Percentiles rank a stretch among this genome's conserved stretches.
These are phyloP conservation scores for Fusarium sp. DNA, from an alignment of 2,329 filamentous ascomycete genomes.

Conservation along the genomic window DNA sequence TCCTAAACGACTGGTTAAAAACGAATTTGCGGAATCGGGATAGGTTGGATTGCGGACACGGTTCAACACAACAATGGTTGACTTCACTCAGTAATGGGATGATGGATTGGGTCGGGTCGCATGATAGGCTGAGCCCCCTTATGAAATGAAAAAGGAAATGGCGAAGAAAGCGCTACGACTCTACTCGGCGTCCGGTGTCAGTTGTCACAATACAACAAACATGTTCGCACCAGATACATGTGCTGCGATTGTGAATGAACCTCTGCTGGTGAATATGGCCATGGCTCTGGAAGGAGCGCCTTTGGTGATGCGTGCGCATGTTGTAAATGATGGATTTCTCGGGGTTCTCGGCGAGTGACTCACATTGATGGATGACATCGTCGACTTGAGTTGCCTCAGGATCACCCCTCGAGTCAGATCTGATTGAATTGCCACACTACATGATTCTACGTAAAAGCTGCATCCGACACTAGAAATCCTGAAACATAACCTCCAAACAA, in stretches of 20 bases:
- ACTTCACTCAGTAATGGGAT: constrained; percentile 49
- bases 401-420: background rate
- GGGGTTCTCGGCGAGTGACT: constrained; percentile 38
- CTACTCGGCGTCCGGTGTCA: constrained; percentile 56
- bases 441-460: background rate
- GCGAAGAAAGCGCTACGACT: constrained; percentile 53
- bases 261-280: background rate
- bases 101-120: constrained; percentile 52
- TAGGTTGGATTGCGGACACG: constrained; percentile 47
- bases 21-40: constrained; percentile 45
- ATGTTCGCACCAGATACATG: constrained; percentile 44
- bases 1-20: constrained; percentile 60
- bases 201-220: constrained; percentile 55
- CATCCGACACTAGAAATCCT: background rate
- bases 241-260: constrained; percentile 28
- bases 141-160: constrained; percentile 44
- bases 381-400: constrained; percentile 26
- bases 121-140: constrained; percentile 52
- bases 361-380: constrained; percentile 33
- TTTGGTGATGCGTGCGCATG: background rate
- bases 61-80: constrained; percentile 47
- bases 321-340: constrained; percentile 17
- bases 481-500: background rate
- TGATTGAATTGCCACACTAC: background rate
- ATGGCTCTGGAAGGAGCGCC: background rate